Conservation (phyloP, 148 eudicot species). For the Tetragonia tetragonoides region DNA sequence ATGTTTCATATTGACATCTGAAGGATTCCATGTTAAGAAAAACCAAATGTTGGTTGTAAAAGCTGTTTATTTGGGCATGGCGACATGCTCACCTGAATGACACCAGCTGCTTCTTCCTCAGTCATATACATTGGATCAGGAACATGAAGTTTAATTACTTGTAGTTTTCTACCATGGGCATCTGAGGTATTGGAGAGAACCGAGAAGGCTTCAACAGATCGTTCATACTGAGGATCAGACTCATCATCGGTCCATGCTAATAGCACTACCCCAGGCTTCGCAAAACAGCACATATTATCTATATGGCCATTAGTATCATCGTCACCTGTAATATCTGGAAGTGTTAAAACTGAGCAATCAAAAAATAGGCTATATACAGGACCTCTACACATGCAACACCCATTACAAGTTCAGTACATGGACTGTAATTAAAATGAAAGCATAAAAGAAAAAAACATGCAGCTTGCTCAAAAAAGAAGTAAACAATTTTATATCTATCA, state of each 20-base stretch:
- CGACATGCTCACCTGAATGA: slow-evolving; percentile 50
- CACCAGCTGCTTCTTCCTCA: slow-evolving; percentile 78
- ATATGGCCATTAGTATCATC: slow-evolving; percentile 97
- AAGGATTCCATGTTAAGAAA: neutral
- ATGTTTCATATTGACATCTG: neutral
- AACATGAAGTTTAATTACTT: slow-evolving; percentile 82
- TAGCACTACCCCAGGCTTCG: slow-evolving; percentile 76
- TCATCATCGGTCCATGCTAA: slow-evolving; percentile 91
- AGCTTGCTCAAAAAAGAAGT: too few relatives aligned
- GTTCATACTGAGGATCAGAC: slow-evolving; percentile 81
- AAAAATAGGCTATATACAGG: neutral
- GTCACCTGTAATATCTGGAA: slow-evolving; percentile 54
- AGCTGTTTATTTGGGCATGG: neutral
- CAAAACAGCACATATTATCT: slow-evolving; percentile 93
- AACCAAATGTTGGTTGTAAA: neutral
- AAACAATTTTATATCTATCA: too few relatives aligned
- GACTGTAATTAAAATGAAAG: too few relatives aligned
- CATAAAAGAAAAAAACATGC: too few relatives aligned
- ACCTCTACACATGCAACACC: neutral
- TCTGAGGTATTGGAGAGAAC: slow-evolving; percentile 66
- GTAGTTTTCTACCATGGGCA: slow-evolving; percentile 79
- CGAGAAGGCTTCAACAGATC: slow-evolving; percentile 63
- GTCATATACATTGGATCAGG: slow-evolving; percentile 90
- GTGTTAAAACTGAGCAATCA: neutral
- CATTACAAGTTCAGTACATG: too few relatives aligned